These are phyloP conservation scores for Helicocarpus griseus DNA, from an alignment of 2,329 filamentous ascomycete genomes.

Conservation along the genomic window DNA sequence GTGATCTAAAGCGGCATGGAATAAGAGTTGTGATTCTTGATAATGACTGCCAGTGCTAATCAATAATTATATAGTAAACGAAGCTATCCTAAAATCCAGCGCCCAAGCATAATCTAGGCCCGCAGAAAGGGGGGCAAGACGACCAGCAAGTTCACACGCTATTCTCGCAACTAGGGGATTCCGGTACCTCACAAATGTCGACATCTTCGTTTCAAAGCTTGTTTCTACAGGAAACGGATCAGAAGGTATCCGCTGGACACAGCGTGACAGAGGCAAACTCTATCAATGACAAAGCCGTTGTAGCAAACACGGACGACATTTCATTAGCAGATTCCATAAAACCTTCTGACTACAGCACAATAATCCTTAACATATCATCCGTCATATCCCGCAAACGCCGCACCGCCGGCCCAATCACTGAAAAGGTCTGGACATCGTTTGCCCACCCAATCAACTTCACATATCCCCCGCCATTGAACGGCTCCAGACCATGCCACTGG, in stretches of 20 bases:
- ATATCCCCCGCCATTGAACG: slow-evolving; percentile 14
- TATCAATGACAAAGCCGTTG: background rate
- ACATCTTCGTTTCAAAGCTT: background rate
- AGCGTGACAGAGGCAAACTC: background rate
- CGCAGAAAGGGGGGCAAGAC: background rate
- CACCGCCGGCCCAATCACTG: background rate
- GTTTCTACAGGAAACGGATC: background rate
- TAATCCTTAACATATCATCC: slow-evolving; percentile 5
- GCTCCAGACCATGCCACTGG: slow-evolving; percentile 28
- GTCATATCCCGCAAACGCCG: background rate
- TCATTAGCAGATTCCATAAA: background rate
- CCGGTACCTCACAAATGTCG: background rate
- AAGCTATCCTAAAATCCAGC: background rate
- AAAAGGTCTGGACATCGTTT: slow-evolving; percentile 27
- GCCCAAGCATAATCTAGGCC: background rate
- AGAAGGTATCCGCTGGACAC: background rate
- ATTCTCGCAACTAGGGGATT: background rate
- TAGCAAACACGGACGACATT: background rate
- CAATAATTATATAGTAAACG: background rate
- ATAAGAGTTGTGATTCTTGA: too few relatives aligned
- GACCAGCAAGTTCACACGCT: background rate
- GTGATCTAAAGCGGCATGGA: too few relatives aligned
- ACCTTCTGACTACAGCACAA: background rate
- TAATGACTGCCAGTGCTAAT: too few relatives aligned
- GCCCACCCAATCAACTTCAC: slow-evolving; percentile 33